Evolutionary conservation across 495 filamentous ascomycete species (phyloP).

Genomic region (Penicillium soppii): DNA sequence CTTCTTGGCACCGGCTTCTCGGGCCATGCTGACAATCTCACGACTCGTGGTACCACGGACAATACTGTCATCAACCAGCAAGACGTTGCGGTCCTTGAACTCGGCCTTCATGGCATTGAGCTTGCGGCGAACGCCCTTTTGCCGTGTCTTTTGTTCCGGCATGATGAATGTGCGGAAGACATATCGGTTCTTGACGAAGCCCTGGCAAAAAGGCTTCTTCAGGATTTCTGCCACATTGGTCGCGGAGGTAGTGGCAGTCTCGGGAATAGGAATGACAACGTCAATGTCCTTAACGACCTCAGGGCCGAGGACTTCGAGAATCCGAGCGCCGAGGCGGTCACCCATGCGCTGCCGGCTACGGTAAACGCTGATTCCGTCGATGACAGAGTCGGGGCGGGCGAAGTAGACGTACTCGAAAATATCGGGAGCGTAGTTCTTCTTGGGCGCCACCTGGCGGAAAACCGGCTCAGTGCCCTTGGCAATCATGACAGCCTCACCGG

Average conservation of each 20-base stretch:
- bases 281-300: constrained; percentile 83
- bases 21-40: constrained; percentile 92
- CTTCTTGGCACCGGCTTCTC: constrained; percentile 85
- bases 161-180: constrained; percentile 97
- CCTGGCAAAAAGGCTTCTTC: constrained; percentile 78
- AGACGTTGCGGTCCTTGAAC: constrained; percentile 80
- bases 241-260: constrained; percentile 83
- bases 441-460: constrained; percentile 71
- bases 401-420: constrained; percentile 84
- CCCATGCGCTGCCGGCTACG: constrained; percentile 91
- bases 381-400: constrained; percentile 84
- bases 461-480: constrained; percentile 75
- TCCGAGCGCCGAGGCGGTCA: constrained; percentile 75
- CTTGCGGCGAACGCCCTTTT: constrained; percentile 59
- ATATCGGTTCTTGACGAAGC: constrained; percentile 93
- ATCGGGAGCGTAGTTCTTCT: constrained; percentile 79
- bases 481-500: constrained; percentile 92
- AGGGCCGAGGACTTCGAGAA: constrained; percentile 69
- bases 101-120: constrained; percentile 84
- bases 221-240: constrained; percentile 74
- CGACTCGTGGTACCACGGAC: constrained; percentile 88
- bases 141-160: constrained; percentile 79
- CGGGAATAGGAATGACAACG: constrained; percentile 85
- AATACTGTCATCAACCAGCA: constrained; percentile 90
- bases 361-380: constrained; percentile 92